Percentiles rank a stretch among this genome's conserved stretches.
Conservation (phyloP, 78 protist genomes). For the Dictyostelium firmibasis region DNA sequence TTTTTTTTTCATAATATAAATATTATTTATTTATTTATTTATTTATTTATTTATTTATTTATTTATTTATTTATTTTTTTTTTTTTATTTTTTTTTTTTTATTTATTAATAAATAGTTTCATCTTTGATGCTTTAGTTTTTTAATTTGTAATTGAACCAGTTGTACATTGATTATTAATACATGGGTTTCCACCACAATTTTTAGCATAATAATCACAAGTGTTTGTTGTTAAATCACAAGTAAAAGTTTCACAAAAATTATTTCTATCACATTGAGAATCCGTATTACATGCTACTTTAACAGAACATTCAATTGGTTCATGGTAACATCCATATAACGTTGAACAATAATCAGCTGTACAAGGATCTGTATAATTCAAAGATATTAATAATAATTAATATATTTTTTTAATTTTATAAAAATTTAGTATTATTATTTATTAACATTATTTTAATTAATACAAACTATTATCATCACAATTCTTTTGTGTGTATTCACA, state of each 20-base stretch:
- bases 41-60: no score
- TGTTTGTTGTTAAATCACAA: not conserved
- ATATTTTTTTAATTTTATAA: no score
- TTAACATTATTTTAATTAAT: no score
- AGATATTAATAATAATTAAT: not conserved
- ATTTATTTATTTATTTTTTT: no score
- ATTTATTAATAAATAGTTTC: not conserved
- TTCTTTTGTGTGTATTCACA: not conserved
- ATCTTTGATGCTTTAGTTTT: no score
- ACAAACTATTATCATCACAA: slow-evolving; percentile 14
- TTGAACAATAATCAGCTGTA: not conserved
- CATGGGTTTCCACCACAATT: not conserved
- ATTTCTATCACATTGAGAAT: not conserved
- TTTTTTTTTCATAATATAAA: no score
- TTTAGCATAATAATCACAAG: not conserved
- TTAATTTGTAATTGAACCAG: not conserved
- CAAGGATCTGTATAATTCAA: not conserved
- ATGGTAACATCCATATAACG: not conserved
- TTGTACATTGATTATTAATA: not conserved
- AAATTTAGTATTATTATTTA: no score
- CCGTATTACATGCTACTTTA: not conserved
- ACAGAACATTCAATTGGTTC: not conserved
- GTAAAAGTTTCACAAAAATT: not conserved
- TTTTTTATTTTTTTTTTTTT: no score
- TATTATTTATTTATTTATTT: no score